Evolutionary conservation across 1,139 yeast species (phyloP), one percentile per base, ranked within the genome.

Genomic region (Waltiozyma sp.): DNA sequence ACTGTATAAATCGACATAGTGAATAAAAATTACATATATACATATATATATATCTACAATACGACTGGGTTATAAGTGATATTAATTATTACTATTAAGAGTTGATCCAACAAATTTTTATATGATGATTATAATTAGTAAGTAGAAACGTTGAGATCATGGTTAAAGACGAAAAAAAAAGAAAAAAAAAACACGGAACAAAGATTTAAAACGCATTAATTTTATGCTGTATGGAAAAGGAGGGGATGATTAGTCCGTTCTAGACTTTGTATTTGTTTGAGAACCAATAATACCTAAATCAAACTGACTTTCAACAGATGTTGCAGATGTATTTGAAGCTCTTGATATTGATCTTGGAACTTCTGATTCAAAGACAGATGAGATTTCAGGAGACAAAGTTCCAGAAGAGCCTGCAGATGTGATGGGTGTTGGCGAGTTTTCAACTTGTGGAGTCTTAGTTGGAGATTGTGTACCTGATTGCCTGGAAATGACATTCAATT

Each of bases 271-370:
- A 31, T 45, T 46, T 6, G 16, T 31, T 4, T 41, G 21, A 19
- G 42, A 23, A 11, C 47, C 44, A 13, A 44, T 40, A 13, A 43
- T 40, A 1, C 52, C 45, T 34, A 54, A 40, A 40, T 54, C 57
- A 38, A 43, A 53, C 28, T 52, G 56, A 28, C 52, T 47, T 39
- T 51, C 57, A 7, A 52, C 35, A 4, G 59, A 53, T 7, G 57
- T 54, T 4, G 48, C 31, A 11, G 57, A 53, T n/a, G 54, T 53
- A 28, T 52, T 52, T 3, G 59, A 55, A 9, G 56, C 41, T 47
- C 56, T 52, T 11, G 59, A 55, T 33, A 43, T 40, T 2, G 56
- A 50, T 45, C 55, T 47, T 42, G 59, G 52, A 16, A 42, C 45
- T 28, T 50, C 55, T 3, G 40, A 33, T 16, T 51, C 58, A 46